phyloP scores from a whole-genome alignment of 2,329 filamentous ascomycete species.

The Phialophora verrucosa region DNA sequence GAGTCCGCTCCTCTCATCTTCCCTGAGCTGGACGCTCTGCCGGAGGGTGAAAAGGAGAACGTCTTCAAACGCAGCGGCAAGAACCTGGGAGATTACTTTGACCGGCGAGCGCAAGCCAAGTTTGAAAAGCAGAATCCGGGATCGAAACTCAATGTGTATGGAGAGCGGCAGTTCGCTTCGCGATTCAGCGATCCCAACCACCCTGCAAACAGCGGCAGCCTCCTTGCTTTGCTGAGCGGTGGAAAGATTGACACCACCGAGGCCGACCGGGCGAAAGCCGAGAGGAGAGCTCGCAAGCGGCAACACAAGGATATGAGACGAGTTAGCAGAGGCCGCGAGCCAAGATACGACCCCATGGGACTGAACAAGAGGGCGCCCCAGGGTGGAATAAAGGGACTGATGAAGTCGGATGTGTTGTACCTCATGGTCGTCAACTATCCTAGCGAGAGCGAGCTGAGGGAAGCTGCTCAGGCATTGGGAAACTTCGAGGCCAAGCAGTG shows the following conservation, averaged over 20 bases:
- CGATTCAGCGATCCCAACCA: slow-evolving; percentile 59
- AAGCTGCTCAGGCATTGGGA: slow-evolving; percentile 6
- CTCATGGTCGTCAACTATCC: slow-evolving; percentile 29
- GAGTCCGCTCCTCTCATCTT: slow-evolving; percentile 57
- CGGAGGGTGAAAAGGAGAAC: slow-evolving; percentile 31
- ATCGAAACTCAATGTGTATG: slow-evolving; percentile 45
- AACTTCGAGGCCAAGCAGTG: neutral
- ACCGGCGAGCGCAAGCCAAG: slow-evolving; percentile 54
- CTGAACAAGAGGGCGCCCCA: slow-evolving; percentile 13
- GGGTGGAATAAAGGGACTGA: slow-evolving; percentile 22
- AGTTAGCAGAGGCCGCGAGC: slow-evolving; percentile 22
- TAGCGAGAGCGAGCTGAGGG: slow-evolving; percentile 18
- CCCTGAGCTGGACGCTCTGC: slow-evolving; percentile 43
- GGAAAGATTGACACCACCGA: slow-evolving; percentile 41
- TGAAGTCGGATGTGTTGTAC: slow-evolving; percentile 24
- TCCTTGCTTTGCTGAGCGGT: slow-evolving; percentile 55
- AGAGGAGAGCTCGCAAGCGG: slow-evolving; percentile 18
- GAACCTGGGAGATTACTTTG: slow-evolving; percentile 55
- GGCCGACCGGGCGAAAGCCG: slow-evolving; percentile 5
- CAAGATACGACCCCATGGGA: slow-evolving; percentile 16
- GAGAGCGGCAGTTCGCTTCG: slow-evolving; percentile 49
- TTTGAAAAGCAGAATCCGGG: slow-evolving; percentile 50
- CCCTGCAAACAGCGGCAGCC: slow-evolving; percentile 55
- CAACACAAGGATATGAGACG: slow-evolving; percentile 16
- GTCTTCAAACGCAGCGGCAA: slow-evolving; percentile 37